Evolutionary conservation across 2,329 filamentous ascomycete species (phyloP).

Genomic region (Lasiodiplodia citricola): DNA sequence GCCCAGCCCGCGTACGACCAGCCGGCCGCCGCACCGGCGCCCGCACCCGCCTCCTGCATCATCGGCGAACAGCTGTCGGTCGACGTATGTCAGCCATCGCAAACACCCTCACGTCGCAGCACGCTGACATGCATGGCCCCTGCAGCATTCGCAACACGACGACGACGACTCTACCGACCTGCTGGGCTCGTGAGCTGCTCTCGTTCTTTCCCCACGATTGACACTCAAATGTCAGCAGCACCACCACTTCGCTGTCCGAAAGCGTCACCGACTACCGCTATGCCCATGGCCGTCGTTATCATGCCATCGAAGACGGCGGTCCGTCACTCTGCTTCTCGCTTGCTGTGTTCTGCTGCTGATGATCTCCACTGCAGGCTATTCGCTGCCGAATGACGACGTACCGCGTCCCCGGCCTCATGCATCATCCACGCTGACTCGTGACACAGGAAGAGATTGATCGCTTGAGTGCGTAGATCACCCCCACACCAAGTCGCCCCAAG

Average conservation of each 20-base stretch:
- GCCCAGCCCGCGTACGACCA: background rate
- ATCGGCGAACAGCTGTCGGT: constrained; percentile 22
- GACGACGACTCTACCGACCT: constrained; percentile 25
- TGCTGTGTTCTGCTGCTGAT: background rate
- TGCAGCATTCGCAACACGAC: constrained; percentile 10
- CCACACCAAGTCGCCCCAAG: background rate
- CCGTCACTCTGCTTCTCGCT: background rate
- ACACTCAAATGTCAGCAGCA: constrained; percentile 3
- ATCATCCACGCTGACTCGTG: background rate
- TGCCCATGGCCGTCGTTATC: constrained; percentile 27
- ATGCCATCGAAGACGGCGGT: constrained; percentile 26
- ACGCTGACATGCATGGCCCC: constrained; percentile 2
- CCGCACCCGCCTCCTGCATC: constrained; percentile 10
- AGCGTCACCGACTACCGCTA: constrained; percentile 25
- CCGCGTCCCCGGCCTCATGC: background rate
- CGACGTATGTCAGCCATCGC: constrained; percentile 8
- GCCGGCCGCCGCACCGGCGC: background rate
- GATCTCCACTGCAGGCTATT: constrained; percentile 29
- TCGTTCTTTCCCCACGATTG: background rate
- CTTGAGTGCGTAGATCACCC: constrained; percentile 25
- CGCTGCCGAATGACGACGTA: constrained; percentile 35
- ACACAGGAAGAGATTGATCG: constrained; percentile 33
- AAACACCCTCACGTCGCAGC: background rate
- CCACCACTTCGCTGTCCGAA: constrained; percentile 27
- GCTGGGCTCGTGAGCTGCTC: constrained; percentile 10